Base-by-base conservation (phyloP, 768 basidiomycete species). In the Calvatia gigantea region DNA sequence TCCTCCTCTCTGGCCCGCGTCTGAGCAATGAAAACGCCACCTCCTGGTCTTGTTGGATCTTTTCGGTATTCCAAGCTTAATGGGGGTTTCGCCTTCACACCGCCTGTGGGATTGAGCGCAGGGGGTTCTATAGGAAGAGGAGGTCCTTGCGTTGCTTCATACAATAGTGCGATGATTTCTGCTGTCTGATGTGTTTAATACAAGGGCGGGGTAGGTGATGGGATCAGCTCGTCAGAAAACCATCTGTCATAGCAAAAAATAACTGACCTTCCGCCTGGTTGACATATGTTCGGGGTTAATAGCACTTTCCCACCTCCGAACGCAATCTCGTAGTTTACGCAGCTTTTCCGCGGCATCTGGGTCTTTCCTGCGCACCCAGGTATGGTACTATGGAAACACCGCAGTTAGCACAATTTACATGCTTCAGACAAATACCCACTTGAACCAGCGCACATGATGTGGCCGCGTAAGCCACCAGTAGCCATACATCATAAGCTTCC, bases 261-360 rank as follows among this genome's bases (percentile, higher is more conserved):
- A 33, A 69, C 57, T 61, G 59, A 77, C 92, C 86, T 96, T 96
- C 60, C 94, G 85, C 72, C 94, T 83, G 17, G 90, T 86, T 38
- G 90, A 92, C 92, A 95, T 95, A 71, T 98, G 94, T 61, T 97
- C 94, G 45, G 90, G 87, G 57, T 88, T 90, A 56, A 94, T 80
- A 0, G 89, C 81, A 52, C 77, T 82, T 69, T 96, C 95, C 94
- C 94, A 98, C 57, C 87, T 77, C 56, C 86, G 78, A 12, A 94
- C 86, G 53, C 87, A 90, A 67, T 96, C 93, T 21, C 89, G 85
- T 51, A 97, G 73, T 68, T 87, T 86, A 62, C 82, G 83, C 51
- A 98, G 75, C 61, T 88, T 88, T 15, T 76, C 75, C 53, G 86
- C 83, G 4, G 94, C 91, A 5, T 84, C 82, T 3, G 76, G 71